Percentiles rank a stretch among this genome's conserved stretches.
Conservation (phyloP, 345 rosid species). For the Acer saccharum region DNA sequence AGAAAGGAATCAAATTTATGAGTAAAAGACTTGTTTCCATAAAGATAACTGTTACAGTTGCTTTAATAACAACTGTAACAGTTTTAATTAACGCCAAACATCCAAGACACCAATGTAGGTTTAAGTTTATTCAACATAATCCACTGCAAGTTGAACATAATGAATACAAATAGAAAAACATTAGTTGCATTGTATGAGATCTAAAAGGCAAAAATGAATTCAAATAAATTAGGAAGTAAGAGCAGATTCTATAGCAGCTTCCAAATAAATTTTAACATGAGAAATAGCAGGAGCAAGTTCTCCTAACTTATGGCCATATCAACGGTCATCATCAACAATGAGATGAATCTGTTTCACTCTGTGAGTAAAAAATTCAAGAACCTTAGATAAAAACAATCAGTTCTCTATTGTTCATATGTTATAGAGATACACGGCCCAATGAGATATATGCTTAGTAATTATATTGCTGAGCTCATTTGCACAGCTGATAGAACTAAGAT, state of each 20-base stretch:
- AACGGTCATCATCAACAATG: not conserved
- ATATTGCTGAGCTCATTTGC: not conserved
- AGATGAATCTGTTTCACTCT: not conserved
- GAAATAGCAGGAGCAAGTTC: not conserved
- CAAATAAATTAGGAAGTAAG: not conserved
- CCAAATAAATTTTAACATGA: not conserved
- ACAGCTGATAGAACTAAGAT: not conserved
- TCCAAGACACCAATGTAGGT: not conserved
- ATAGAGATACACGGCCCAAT: not conserved
- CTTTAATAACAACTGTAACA: too few species aligned
- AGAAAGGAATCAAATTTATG: not conserved
- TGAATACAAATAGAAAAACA: not conserved
- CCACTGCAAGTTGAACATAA: not conserved
- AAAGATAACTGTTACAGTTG: too few species aligned
- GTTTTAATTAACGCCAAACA: not conserved
- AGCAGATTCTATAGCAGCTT: not conserved
- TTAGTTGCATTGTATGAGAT: not conserved
- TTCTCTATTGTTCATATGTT: not conserved
- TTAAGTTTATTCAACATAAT: not conserved
- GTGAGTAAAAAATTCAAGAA: not conserved
- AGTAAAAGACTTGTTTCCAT: not conserved
- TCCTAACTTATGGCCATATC: not conserved
- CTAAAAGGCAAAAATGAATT: not conserved
- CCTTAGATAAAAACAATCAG: slow-evolving; percentile 1
- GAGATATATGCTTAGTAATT: not conserved